phyloP scores from a whole-genome alignment of 2,329 filamentous ascomycete species.

The Tetracladium maxilliforme region DNA sequence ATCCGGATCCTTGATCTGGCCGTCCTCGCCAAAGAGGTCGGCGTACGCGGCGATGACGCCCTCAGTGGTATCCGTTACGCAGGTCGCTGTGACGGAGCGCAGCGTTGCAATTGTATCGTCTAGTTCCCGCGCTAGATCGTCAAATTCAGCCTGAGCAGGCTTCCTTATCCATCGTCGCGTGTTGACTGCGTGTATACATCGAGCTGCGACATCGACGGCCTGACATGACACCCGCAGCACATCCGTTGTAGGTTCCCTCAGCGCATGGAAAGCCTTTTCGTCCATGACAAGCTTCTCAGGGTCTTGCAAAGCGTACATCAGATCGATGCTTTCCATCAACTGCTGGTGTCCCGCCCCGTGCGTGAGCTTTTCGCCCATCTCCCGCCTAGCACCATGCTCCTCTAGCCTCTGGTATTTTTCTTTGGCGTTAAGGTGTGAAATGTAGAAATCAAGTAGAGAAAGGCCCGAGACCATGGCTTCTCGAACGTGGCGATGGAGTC shows the following conservation, averaged over 20 bases:
- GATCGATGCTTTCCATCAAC: conserved; percentile 1
- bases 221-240: no score
- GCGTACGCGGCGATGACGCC: conserved; percentile 21
- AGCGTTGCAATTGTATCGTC: no score
- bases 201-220: no score
- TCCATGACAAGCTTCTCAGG: no score
- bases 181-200: no score
- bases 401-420: conserved; percentile 9
- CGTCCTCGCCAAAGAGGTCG: conserved; percentile 25
- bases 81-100: no score
- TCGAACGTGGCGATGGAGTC: conserved; percentile 19
- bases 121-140: no score
- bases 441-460: conserved; percentile 26
- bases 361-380: conserved; percentile 6
- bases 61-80: conserved; percentile 22
- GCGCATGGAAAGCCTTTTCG: no score
- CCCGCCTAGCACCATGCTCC: conserved; percentile 5
- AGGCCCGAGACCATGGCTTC: conserved; percentile 18
- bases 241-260: no score
- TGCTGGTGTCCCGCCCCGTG: conserved; percentile 1
- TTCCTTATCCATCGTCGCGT: no score
- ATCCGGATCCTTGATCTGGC: conserved; percentile 15
- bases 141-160: conserved; percentile 5
- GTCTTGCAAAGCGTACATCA: conserved; percentile 4
- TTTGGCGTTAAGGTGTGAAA: no score